Base-by-base conservation (phyloP, 495 filamentous ascomycete genomes). In the Cenococcum geophilum region DNA sequence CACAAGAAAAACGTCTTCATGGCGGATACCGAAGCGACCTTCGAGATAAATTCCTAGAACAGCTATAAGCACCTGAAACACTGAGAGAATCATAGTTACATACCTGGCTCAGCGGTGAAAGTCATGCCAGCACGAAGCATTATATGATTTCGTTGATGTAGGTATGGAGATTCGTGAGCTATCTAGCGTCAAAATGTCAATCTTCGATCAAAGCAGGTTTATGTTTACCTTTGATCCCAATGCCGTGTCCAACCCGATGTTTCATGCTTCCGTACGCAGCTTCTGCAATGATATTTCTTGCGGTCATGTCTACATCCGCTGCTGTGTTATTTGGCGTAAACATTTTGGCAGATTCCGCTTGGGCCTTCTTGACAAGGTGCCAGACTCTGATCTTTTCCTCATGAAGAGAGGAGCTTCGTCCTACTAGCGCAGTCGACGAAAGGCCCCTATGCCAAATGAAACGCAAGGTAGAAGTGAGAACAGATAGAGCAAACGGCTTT, bases 201-300 rank as follows among this genome's bases (percentile, higher is more conserved):
- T 32, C 27, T 32, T 32, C 27, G 27, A 6, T 32, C 27, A 32
- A 32, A 32, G 27, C 27, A 32, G 27, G 6, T 6, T 32, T 6
- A 32, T 6, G 6, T 32, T 32, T 32, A 32, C 27, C 27, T 6
- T 83, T 84, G 34, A 84, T 82, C 5, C 80, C 81, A 34, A 83
- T 80, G 5, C 80, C 77, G 54, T 84, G 81, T 8, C 80, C 80
- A 2, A 83, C 71, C 1, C 81, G 76, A 65, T 84, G 81, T n/a
- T 79, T 81, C 0, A 69, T 72, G 23, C 72, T 66, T 1, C 76
- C 79, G 58, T 82, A 82, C 0, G 79, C 80, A 1, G 79, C 78
- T 9, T 71, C 68, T 8, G 68, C 68, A 57, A 84, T 84, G 14
- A 84, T 73, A 0, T 65, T 65, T 6, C 80, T 72, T 16, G 80